These are phyloP conservation scores for Phallus indusiatus DNA, from an alignment of 768 basidiomycete species.

Conservation along the genomic window DNA sequence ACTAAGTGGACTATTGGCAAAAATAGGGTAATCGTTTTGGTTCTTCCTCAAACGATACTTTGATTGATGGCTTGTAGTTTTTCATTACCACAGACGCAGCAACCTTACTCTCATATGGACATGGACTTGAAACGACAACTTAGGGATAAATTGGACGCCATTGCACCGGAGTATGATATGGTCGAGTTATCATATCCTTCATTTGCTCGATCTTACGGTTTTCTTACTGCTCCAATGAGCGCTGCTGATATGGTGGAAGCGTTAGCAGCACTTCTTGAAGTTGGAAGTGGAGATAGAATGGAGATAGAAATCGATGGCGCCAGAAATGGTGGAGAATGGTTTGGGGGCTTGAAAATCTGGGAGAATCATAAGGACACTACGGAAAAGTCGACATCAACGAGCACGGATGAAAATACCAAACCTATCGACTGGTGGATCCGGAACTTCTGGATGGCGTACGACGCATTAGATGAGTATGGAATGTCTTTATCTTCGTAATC, in stretches of 20 bases:
- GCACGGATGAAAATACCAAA: constrained; percentile 26
- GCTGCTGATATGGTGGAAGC: constrained; percentile 93
- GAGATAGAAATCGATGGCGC: constrained; percentile 87
- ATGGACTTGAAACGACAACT: constrained; percentile 82
- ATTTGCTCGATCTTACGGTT: constrained; percentile 88
- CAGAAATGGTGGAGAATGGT: constrained; percentile 92
- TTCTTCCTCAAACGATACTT: background rate
- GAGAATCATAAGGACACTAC: constrained; percentile 21
- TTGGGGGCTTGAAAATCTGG: constrained; percentile 78
- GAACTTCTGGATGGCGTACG: constrained; percentile 96
- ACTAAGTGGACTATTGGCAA: constrained; percentile 85
- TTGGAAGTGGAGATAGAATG: constrained; percentile 81
- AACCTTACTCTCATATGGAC: constrained; percentile 93
- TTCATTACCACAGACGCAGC: constrained; percentile 89
- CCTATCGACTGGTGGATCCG: constrained; percentile 73
- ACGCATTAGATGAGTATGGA: constrained; percentile 81
- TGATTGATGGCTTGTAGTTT: constrained; percentile 42
- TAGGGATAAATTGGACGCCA: constrained; percentile 71
- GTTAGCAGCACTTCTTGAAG: constrained; percentile 77
- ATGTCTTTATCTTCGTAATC: background rate
- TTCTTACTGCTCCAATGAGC: constrained; percentile 76
- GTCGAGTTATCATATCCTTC: constrained; percentile 90
- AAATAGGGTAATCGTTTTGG: constrained; percentile 77
- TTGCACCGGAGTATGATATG: constrained; percentile 92
- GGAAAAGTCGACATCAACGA: constrained; percentile 20